Conservation (phyloP, 768 basidiomycete genomes). For the Candolleomyces eurysporus region DNA sequence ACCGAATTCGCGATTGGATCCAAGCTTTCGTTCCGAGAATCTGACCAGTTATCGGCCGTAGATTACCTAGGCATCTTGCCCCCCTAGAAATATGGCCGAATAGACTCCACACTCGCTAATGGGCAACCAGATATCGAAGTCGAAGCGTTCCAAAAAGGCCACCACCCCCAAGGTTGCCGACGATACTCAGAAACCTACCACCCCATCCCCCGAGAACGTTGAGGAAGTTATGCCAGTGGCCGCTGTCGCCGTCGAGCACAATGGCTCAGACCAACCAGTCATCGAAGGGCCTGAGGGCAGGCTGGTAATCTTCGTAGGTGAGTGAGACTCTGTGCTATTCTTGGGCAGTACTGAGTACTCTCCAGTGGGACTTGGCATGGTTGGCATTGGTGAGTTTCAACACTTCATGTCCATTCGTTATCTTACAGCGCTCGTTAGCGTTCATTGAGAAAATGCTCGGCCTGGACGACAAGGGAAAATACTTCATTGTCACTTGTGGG, state of each 20-base stretch:
- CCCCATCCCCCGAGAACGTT: neutral
- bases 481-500: constrained; percentile 58
- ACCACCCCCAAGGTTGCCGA: neutral
- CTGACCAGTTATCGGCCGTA: neutral
- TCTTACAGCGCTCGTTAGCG: constrained; percentile 27
- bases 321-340: neutral
- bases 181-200: neutral
- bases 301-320: constrained; percentile 27
- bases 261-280: neutral
- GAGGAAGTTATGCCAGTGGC: no score
- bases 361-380: constrained; percentile 59
- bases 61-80: neutral
- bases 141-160: neutral
- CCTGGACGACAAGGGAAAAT: constrained; percentile 48
- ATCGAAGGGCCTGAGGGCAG: constrained; percentile 6
- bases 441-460: constrained; percentile 70
- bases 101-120: neutral
- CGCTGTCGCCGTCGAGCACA: no score
- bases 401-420: neutral
- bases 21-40: neutral
- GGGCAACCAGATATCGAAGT: constrained; percentile 4
- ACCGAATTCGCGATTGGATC: neutral
- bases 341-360: constrained; percentile 14
- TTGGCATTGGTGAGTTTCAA: constrained; percentile 46
- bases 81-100: neutral